Base-by-base conservation (phyloP, 2,329 filamentous ascomycete genomes). In the Mariannaea elegans region DNA sequence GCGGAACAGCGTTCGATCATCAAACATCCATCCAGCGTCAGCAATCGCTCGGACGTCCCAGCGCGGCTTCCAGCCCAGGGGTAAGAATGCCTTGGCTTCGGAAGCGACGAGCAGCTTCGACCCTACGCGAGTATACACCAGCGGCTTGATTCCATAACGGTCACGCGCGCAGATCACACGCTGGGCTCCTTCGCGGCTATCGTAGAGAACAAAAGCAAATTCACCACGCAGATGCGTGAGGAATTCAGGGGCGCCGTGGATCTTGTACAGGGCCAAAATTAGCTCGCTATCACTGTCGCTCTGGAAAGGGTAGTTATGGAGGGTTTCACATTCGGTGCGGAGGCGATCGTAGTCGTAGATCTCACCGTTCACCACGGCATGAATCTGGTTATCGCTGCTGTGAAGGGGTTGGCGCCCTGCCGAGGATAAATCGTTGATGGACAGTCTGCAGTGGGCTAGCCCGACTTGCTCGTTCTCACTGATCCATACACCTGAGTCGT, bases 331-430 rank as follows among this genome's bases (percentile, higher is more conserved):
- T 24, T 19, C 13, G 7, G 19, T 7, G 2, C 47, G 23, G 16
- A 50, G 14, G 14, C 34, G 47, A 16, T 84, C 81, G 57, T 81
- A 76, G 65, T 84, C 82, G 68, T 87, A 87, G n/a, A 87, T 76
- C 68, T 87, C 84, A 24, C 85, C 84, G 58, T 85, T 87, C 21
- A 87, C 82, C n/a, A 87, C 79, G 2, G 83, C 83, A 67, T 87
- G 83, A 16, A 87, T 74, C 1, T 63, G 62, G 18, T 71, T 69
- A 14, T 77, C 71, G 9, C 65, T 56, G 61, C 75, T 73, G 52
- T 79, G 76, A 44, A 82, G 70, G 2, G 83, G 84, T 63, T 85
- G 84, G 4, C 70, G 67, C 2, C 80, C 84, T n/a, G 71, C 70
- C 0, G 77, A 70, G 7, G 77, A 78, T 0, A 85, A 76, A 62